phyloP scores from a whole-genome alignment of 73 alveolate genomes.

The Blepharisma japonicum region DNA sequence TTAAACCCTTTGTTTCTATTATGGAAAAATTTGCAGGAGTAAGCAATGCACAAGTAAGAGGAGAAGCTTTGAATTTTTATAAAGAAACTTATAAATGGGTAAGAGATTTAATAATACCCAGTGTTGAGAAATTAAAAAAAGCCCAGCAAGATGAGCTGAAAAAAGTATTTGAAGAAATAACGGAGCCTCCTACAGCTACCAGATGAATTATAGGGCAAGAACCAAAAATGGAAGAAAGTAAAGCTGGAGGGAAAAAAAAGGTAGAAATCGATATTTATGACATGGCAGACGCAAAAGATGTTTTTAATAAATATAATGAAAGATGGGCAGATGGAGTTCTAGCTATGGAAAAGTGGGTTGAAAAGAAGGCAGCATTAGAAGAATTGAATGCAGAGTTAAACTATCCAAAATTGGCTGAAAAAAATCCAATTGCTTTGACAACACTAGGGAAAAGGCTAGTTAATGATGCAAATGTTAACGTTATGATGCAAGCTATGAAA shows the following conservation, averaged over 20 bases:
- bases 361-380: slow-evolving; percentile 64
- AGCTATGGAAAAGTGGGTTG: slow-evolving; percentile 72
- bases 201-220: slow-evolving; percentile 41
- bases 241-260: slow-evolving; percentile 50
- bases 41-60: slow-evolving; percentile 50
- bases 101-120: slow-evolving; percentile 63
- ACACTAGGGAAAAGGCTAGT: slow-evolving; percentile 33
- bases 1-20: slow-evolving; percentile 54
- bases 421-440: slow-evolving; percentile 25
- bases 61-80: slow-evolving; percentile 68
- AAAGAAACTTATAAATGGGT: slow-evolving; percentile 72
- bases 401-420: slow-evolving; percentile 34
- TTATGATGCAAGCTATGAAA: slow-evolving; percentile 36
- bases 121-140: slow-evolving; percentile 58
- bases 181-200: slow-evolving; percentile 43
- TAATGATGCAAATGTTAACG: slow-evolving; percentile 36
- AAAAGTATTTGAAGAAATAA: slow-evolving; percentile 41
- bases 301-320: slow-evolving; percentile 54
- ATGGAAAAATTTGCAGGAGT: slow-evolving; percentile 57
- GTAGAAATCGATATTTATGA: slow-evolving; percentile 62
- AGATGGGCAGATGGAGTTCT: slow-evolving; percentile 69
- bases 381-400: slow-evolving; percentile 41
- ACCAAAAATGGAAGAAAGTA: slow-evolving; percentile 19
- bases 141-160: slow-evolving; percentile 55
- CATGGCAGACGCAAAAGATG: slow-evolving; percentile 69